Conservation (phyloP, 1,139 yeast genomes). For the Pichia sp. region DNA sequence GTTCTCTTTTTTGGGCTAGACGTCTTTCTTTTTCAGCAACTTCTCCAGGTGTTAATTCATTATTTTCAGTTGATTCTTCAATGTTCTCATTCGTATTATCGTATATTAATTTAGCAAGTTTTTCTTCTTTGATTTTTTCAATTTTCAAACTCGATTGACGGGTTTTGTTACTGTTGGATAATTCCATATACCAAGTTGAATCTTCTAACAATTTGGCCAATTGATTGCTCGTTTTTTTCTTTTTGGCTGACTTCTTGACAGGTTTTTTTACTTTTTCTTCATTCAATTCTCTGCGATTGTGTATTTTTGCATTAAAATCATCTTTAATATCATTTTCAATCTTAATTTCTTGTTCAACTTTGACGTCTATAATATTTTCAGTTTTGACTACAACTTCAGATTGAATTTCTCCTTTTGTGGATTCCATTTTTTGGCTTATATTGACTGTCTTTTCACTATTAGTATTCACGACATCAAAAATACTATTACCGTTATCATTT, state of each 20-base stretch:
- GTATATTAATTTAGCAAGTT: slow-evolving; percentile 5
- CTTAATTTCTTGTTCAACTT: too few relatives aligned
- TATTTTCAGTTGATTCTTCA: not conserved
- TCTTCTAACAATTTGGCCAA: slow-evolving; percentile 10
- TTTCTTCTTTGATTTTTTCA: slow-evolving; percentile 10
- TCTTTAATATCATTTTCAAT: too few relatives aligned
- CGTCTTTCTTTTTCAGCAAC: slow-evolving; percentile 8
- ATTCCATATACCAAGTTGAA: slow-evolving; percentile 11
- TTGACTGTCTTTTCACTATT: too few relatives aligned
- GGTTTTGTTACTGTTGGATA: slow-evolving; percentile 3
- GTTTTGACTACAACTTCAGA: too few relatives aligned
- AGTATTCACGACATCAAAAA: too few relatives aligned
- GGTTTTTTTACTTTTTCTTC: too few relatives aligned
- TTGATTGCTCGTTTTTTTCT: not conserved
- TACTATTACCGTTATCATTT: too few relatives aligned
- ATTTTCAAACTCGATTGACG: slow-evolving; percentile 12
- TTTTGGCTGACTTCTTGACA: not conserved
- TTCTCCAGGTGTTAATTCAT: slow-evolving; percentile 5
- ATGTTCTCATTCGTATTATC: slow-evolving; percentile 5
- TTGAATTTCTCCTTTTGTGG: too few relatives aligned
- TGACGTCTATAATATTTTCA: too few relatives aligned
- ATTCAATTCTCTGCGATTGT: too few relatives aligned
- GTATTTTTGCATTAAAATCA: too few relatives aligned
- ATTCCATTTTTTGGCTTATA: too few relatives aligned
- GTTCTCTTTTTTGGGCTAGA: slow-evolving; percentile 3